Evolutionary conservation across 768 basidiomycete species (phyloP), one percentile per base, ranked within the genome.

Genomic region (Boletus huronensis): DNA sequence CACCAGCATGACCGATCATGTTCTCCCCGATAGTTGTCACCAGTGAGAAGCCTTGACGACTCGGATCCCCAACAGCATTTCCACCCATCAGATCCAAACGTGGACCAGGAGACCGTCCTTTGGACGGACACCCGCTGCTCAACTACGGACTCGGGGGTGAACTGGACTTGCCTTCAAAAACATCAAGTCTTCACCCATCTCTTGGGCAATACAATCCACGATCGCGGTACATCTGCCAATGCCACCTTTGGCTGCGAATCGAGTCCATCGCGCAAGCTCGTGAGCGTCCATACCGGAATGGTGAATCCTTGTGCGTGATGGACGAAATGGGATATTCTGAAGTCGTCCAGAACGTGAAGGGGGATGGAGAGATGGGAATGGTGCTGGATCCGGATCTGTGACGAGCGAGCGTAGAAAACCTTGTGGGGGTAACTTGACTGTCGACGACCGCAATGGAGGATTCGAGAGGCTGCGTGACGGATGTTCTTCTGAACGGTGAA

Each of bases 171-270:
- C 90, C 80, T 88, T 85, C 46, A 93, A 70, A 67, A 94, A 93
- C 91, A 94, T 94, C 42, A 94, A 77, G 69, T 93, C 91, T 10
- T 69, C 67, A 23, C 85, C 85, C 11, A 79, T 68, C 36, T 78
- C 77, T 67, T 90, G 82, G 2, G 89, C 89, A 19, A 89, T 80
- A 62, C 88, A 90, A 68, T 94, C 90, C 50, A 79, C 76, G 25
- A 78, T 53, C 5, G 91, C 91, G 1, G 81, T 83, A 58, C 90
- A 91, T 60, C 77, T 86, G 5, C 91, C 91, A 50, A 93, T 90
- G 14, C 91, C 91, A 0, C 91, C 91, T 64, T 91, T 93, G 5
- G 76, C 81, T 0, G 91, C 91, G 67, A 93, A 93, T 38, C 91
- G 78, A 10, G 86, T 87, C 91, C 91, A 93, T 39, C 87, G 77